phyloP scores from a whole-genome alignment of 192 early-diverging fungal genomes.

The Coemansia erecta region DNA sequence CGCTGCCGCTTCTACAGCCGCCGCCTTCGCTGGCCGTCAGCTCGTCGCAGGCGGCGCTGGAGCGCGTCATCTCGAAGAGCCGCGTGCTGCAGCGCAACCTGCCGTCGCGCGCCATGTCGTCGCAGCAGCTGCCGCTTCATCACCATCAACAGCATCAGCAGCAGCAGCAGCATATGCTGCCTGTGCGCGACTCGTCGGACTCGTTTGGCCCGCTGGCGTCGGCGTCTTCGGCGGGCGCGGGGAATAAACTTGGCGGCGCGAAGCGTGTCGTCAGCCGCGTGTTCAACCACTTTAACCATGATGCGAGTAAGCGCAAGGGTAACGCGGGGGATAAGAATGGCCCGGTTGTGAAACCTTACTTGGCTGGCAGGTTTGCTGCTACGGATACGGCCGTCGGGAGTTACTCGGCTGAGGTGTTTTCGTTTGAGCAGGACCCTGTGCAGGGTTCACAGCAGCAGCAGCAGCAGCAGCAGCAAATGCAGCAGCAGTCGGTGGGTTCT shows the following conservation, averaged over 20 bases:
- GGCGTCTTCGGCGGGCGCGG: conserved; percentile 6
- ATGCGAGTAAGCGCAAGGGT: conserved; percentile 3
- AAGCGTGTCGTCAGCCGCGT: conserved; percentile 45
- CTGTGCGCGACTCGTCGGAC: conserved; percentile 25
- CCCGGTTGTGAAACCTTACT: conserved; percentile 13
- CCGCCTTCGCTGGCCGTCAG: conserved; percentile 13
- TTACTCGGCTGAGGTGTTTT: conserved; percentile 40
- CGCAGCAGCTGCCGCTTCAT: conserved; percentile 3
- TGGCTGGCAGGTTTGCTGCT: conserved; percentile 42
- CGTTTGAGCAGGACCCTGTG: conserved; percentile 18
- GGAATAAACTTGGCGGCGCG: conserved; percentile 13
- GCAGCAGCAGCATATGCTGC: no score
- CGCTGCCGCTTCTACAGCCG: no score
- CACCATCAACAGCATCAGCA: no score
- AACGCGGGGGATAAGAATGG: background rate
- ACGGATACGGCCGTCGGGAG: conserved; percentile 42
- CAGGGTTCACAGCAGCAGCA: no score
- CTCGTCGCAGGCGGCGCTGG: conserved; percentile 19
- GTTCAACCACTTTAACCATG: conserved; percentile 25
- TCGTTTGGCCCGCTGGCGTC: conserved; percentile 9
- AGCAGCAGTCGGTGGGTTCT: no score
- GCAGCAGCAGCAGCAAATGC: no score
- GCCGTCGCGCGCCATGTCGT: background rate
- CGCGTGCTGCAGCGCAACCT: conserved; percentile 32
- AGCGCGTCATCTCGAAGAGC: conserved; percentile 32